Evolutionary conservation across 2,329 filamentous ascomycete species (phyloP), one percentile per base, ranked within the genome.

Genomic region (Pezicula radicicola): DNA sequence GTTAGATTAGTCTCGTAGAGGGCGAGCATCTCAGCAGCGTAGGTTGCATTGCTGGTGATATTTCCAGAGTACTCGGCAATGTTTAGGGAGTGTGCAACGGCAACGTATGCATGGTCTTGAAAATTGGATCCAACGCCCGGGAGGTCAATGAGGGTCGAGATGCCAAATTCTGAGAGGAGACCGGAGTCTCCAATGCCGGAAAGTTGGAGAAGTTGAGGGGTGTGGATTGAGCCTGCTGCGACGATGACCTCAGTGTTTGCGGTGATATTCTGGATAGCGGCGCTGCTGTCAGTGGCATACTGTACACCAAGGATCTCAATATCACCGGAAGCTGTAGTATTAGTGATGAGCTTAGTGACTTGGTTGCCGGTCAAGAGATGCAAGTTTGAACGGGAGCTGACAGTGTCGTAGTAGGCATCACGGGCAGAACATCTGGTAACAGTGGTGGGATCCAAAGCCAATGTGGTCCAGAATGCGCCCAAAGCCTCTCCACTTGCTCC

Each of bases 81-180:
- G 18, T 45, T 28, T 10, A 19, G 10, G 25, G 19, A 25, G 25
- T 45, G 10, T 10, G 25, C 19, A 13, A 45, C 27, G 12, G 42
- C 42, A 6, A 28, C 42, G 16, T 30, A 30, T 7, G 21, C 18
- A 19, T 67, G 65, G 42, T 67, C 65, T 49, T 66, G 63, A 10
- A 64, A 56, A 40, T 66, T 66, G 18, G 63, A 55, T 15, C 72
- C 73, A 10, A 75, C 72, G 1, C 69, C 70, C 1, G 72, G 68
- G 2, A 69, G 61, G 48, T 72, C 63, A 21, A 68, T 56, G 0
- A 71, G 28, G 0, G 68, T 49, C 1, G 62, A 52, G 37, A 75
- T 69, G 0, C 59, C 60, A 9, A 67, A 55, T 10, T 50, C 30
- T 3, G 54, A 30, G 5, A 75, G 52, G 6, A 66, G 55, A 2